phyloP scores from a whole-genome alignment of 495 filamentous ascomycete genomes.

The Lasiosphaeria miniovina region DNA sequence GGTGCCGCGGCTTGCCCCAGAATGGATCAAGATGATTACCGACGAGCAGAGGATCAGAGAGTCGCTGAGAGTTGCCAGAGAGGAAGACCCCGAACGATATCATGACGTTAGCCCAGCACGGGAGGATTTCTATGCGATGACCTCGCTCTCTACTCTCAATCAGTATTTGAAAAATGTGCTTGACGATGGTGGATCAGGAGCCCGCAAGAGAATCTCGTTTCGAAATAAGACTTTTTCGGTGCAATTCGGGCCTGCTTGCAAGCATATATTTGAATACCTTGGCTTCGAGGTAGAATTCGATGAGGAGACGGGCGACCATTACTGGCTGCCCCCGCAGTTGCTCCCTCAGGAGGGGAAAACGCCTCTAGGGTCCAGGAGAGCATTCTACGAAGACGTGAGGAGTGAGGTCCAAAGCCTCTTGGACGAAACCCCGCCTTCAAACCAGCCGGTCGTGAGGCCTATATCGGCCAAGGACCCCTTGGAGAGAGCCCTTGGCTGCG shows the following conservation, averaged over 20 bases:
- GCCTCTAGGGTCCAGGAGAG: slow-evolving; percentile 21
- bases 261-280: slow-evolving; percentile 59
- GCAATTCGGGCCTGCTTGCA: slow-evolving; percentile 64
- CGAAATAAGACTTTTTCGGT: slow-evolving; percentile 70
- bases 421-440: slow-evolving; percentile 13
- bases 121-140: slow-evolving; percentile 42
- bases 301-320: slow-evolving; percentile 18
- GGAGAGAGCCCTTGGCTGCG: slow-evolving; percentile 20
- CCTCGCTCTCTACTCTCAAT: slow-evolving; percentile 54
- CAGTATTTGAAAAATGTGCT: slow-evolving; percentile 64
- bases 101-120: slow-evolving; percentile 40
- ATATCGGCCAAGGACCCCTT: slow-evolving; percentile 17
- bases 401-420: slow-evolving; percentile 35
- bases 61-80: slow-evolving; percentile 52
- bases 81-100: slow-evolving; percentile 57
- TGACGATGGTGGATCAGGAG: slow-evolving; percentile 32
- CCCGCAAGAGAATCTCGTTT: slow-evolving; percentile 56
- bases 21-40: slow-evolving; percentile 53
- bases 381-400: slow-evolving; percentile 34
- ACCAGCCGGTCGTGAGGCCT: slow-evolving; percentile 17
- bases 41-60: slow-evolving; percentile 52
- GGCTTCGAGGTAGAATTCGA: slow-evolving; percentile 50
- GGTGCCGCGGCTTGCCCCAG: slow-evolving; percentile 48
- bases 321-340: slow-evolving; percentile 26
- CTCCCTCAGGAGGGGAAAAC: slow-evolving; percentile 22